These are phyloP conservation scores for Aspergillus olivimuriae DNA, from an alignment of 495 filamentous ascomycete species.

Conservation along the genomic window DNA sequence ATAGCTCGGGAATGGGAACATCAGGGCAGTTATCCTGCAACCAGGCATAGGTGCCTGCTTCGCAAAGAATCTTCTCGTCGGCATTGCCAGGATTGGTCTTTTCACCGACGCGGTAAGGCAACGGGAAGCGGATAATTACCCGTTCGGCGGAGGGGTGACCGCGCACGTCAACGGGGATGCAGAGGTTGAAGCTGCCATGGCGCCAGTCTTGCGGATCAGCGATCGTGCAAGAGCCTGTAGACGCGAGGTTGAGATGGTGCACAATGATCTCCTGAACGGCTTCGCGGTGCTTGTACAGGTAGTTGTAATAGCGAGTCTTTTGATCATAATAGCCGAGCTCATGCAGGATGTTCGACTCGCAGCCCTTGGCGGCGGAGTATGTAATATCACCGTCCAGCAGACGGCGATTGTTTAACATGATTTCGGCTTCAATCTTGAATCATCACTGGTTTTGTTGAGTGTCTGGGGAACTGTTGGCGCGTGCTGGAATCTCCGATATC, in stretches of 20 bases:
- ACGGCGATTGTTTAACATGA: not conserved
- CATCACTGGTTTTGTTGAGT: too few relatives aligned
- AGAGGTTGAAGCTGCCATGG: constrained; percentile 30
- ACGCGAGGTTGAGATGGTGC: constrained; percentile 17
- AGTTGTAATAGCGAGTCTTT: constrained; percentile 13
- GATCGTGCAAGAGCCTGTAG: constrained; percentile 10
- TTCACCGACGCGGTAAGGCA: constrained; percentile 30
- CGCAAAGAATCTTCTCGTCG: constrained; percentile 29
- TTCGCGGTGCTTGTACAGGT: constrained; percentile 8
- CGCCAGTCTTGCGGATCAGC: constrained; percentile 21
- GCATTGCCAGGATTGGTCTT: constrained; percentile 20
- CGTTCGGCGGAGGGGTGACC: constrained; percentile 5
- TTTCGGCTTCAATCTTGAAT: too few relatives aligned
- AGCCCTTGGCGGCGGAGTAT: constrained; percentile 14
- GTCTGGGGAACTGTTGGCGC: too few relatives aligned
- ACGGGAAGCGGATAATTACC: constrained; percentile 25
- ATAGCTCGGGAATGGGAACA: constrained; percentile 26
- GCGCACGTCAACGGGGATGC: constrained; percentile 21
- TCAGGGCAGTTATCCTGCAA: constrained; percentile 25
- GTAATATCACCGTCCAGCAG: constrained; percentile 14
- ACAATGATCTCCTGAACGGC: constrained; percentile 13
- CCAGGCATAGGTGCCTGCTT: constrained; percentile 24
- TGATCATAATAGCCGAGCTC: constrained; percentile 17
- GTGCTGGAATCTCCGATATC: too few relatives aligned
- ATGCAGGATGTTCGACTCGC: constrained; percentile 21